These are phyloP conservation scores for Aethionema arabicum DNA, from an alignment of 345 rosid genomes.

Conservation along the genomic window DNA sequence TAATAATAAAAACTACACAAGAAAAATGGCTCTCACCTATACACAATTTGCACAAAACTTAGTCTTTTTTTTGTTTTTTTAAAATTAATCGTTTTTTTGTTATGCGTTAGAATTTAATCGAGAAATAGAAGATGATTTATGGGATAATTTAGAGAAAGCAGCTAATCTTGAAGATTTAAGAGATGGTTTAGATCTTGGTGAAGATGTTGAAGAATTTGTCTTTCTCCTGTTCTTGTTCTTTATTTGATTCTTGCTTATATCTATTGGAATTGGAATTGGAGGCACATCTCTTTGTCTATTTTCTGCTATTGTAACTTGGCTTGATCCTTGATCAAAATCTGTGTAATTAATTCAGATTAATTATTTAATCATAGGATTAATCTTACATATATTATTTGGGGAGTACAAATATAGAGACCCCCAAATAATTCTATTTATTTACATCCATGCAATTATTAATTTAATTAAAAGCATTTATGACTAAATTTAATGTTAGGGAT, in stretches of 20 bases:
- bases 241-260: conserved; percentile 22
- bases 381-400: too few relatives aligned
- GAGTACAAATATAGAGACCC: too few relatives aligned
- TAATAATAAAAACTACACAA: conserved; percentile 18
- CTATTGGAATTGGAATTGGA: conserved; percentile 23
- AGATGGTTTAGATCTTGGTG: conserved; percentile 38
- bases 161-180: conserved; percentile 30
- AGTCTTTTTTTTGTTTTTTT: not conserved
- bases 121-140: conserved; percentile 22
- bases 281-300: conserved; percentile 21
- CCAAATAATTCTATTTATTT: too few relatives aligned
- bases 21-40: too few relatives aligned
- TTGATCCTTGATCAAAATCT: conserved; percentile 33
- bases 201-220: conserved; percentile 32
- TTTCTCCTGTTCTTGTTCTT: conserved; percentile 32
- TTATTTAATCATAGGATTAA: too few relatives aligned
- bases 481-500: too few relatives aligned
- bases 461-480: too few relatives aligned
- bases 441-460: too few relatives aligned
- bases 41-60: conserved; percentile 8
- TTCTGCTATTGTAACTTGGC: conserved; percentile 22
- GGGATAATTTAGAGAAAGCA: conserved; percentile 23
- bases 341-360: not conserved
- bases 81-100: too few relatives aligned
- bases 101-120: conserved; percentile 33